Base-by-base conservation (phyloP, 2,329 filamentous ascomycete genomes). In the Talaromyces sp. region DNA sequence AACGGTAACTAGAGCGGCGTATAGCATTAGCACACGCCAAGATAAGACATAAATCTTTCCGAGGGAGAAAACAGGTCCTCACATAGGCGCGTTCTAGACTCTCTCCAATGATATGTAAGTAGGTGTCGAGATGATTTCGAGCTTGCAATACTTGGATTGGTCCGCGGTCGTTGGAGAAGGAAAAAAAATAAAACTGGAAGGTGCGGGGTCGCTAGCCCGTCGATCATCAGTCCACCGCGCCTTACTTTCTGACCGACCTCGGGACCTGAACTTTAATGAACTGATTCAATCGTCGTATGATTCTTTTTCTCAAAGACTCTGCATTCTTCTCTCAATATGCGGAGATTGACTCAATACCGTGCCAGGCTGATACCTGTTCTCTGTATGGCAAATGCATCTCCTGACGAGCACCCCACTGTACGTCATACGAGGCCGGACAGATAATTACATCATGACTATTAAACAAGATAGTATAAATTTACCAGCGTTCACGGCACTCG, bases 371-470 rank as follows among this genome's bases (percentile, higher is more conserved):
- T 22, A 3, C n/a, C 19, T 56, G 33, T 19, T 52, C 25, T 15
- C 7, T 11, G n/a, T 54, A n/a, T 19, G n/a, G 31, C 50, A 35
- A 11, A 41, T 3, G 10, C 43, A 37, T 50, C 56, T 31, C 39
- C 56, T 59, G 56, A 43, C 19, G 37, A 8, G 15, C 35, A 59
- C 56, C 39, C 56, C 56, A 59, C 37, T 45, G 56, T 59, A 58
- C 56, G 56, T 59, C 56, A 59, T 59, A 41, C 37, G 56, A 59
- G 15, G 25, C 27, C 33, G 52, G 7, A 19, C 54, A 39, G 22
- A 6, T 4, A 50, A 65, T 65, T 59, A 65, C 63, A 65, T 65
- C 58, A 65, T 56, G 27, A 37, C 31, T 22, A n/a, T 22, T 15
- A 37, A 37, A 37, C 58, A 49, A 31, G 13, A 35, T n/a, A n/a